Percentiles rank a stretch among this genome's conserved stretches.
These are phyloP conservation scores for Trichoderma erinaceum DNA, from an alignment of 495 filamentous ascomycete genomes.

Conservation along the genomic window DNA sequence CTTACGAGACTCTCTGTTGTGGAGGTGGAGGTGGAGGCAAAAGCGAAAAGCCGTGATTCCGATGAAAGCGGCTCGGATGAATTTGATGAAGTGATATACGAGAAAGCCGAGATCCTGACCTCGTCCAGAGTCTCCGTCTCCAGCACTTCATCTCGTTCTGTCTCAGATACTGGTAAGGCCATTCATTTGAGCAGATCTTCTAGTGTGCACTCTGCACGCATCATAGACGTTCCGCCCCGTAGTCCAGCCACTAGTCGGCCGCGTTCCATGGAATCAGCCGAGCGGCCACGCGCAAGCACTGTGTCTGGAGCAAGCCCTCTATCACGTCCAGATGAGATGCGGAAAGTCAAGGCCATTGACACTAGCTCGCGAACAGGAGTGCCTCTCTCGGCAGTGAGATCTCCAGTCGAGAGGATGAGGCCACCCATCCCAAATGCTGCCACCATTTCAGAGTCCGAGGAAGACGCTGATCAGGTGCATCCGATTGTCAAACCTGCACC, in stretches of 20 bases:
- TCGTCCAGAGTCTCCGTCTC: constrained; percentile 50
- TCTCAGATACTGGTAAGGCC: constrained; percentile 33
- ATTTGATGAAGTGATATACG: constrained; percentile 8
- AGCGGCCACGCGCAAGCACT: constrained; percentile 29
- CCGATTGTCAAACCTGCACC: not conserved
- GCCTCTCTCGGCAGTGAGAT: not conserved
- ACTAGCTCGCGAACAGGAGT: not conserved
- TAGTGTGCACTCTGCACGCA: constrained; percentile 46
- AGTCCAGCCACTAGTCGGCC: constrained; percentile 41
- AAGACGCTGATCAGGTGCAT: constrained; percentile 21
- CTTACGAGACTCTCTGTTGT: not conserved
- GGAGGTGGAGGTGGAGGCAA: constrained; percentile 29
- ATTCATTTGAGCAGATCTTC: constrained; percentile 37
- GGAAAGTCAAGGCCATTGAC: constrained; percentile 14
- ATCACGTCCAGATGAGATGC: constrained; percentile 38
- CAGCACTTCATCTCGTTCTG: constrained; percentile 37
- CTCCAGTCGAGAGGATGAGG: constrained; percentile 3
- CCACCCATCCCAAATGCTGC: constrained; percentile 18
- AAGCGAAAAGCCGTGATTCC: constrained; percentile 24
- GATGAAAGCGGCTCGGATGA: constrained; percentile 8
- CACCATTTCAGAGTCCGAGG: constrained; percentile 34
- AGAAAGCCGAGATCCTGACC: constrained; percentile 43
- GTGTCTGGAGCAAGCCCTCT: constrained; percentile 32
- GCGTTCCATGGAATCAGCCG: constrained; percentile 36
- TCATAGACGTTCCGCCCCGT: constrained; percentile 48